Evolutionary conservation across 768 basidiomycete species (phyloP).

Genomic region (Xanthoconium stramineum): DNA sequence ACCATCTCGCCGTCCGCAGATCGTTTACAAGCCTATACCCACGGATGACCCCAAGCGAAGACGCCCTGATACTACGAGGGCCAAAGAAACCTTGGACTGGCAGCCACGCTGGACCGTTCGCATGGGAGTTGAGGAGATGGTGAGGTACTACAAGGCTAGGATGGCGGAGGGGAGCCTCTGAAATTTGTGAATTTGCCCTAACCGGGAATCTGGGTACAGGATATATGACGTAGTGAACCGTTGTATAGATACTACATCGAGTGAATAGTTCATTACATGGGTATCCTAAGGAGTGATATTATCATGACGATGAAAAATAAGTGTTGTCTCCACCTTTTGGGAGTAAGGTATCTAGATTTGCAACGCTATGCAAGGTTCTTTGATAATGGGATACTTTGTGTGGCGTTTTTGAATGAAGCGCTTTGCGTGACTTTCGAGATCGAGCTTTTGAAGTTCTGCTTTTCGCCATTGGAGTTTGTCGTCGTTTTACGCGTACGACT

Average conservation of each 20-base stretch:
- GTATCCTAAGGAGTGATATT: conserved; percentile 12
- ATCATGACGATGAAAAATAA: conserved; percentile 5
- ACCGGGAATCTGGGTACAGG: conserved; percentile 20
- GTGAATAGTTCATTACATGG: conserved; percentile 8
- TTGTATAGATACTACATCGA: conserved; percentile 10
- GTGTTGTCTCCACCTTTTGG: conserved; percentile 14
- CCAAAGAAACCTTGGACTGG: conserved; percentile 83
- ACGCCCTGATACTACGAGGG: conserved; percentile 88
- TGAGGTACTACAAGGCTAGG: conserved; percentile 87
- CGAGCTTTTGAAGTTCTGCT: conserved; percentile 50
- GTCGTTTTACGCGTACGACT: conserved; percentile 41
- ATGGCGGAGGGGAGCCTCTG: conserved; percentile 81
- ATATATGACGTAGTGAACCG: background rate
- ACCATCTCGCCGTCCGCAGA: conserved; percentile 50
- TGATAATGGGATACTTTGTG: conserved; percentile 10
- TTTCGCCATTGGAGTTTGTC: conserved; percentile 40
- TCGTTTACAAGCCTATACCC: conserved; percentile 80
- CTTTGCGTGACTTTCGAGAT: conserved; percentile 46
- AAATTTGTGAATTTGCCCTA: background rate
- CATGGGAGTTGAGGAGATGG: conserved; percentile 95
- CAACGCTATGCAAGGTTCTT: conserved; percentile 9
- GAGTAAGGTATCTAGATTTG: background rate
- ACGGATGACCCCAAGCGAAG: conserved; percentile 94
- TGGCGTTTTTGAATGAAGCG: conserved; percentile 10
- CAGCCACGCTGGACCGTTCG: conserved; percentile 90